Percentiles rank a stretch among this genome's conserved stretches.
phyloP scores from a whole-genome alignment of 768 basidiomycete genomes.

The Galerina sulciceps region DNA sequence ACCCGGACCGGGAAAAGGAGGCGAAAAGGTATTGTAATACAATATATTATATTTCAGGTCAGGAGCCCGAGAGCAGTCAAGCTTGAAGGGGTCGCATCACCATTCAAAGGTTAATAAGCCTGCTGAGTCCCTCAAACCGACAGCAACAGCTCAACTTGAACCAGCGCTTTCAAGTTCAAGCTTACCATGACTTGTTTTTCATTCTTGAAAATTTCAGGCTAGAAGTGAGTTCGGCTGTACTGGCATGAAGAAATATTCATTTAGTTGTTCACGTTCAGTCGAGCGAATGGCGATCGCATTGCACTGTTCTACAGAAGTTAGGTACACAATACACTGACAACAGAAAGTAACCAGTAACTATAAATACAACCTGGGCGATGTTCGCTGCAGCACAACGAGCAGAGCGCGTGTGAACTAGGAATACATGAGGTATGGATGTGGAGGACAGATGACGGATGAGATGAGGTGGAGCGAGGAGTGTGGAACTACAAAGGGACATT shows the following conservation, averaged over 20 bases:
- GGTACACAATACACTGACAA: not conserved
- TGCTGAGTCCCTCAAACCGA: no score
- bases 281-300: not conserved
- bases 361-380: conserved; percentile 18
- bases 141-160: no score
- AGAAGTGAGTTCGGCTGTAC: no score
- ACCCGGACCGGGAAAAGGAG: no score
- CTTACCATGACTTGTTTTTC: no score
- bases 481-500: conserved; percentile 3
- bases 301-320: conserved; percentile 4
- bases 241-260: not conserved
- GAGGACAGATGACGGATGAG: conserved; percentile 3
- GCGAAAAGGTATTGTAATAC: no score
- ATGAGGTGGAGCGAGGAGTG: not conserved
- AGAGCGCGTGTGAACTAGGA: conserved; percentile 21
- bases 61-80: no score
- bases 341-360: conserved; percentile 4
- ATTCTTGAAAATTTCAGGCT: no score
- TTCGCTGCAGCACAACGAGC: not conserved
- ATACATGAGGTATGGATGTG: conserved; percentile 21
- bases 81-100: no score
- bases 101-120: no score
- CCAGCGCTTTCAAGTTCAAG: no score
- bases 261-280: not conserved
- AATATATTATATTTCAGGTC: no score